phyloP scores from a whole-genome alignment of 495 filamentous ascomycete genomes.

The Podospora conica region DNA sequence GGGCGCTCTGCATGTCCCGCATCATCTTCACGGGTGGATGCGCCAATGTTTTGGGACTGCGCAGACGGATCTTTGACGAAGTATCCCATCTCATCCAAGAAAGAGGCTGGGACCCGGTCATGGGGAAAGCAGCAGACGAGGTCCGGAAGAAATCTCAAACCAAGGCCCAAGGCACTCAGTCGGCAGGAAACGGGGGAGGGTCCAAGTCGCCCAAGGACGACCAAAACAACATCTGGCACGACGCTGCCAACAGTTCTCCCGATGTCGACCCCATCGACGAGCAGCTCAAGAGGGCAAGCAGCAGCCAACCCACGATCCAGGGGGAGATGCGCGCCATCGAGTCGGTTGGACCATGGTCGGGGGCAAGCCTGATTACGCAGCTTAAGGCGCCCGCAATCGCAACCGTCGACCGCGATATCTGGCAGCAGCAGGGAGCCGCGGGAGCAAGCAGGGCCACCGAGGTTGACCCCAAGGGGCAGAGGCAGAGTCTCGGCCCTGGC shows the following conservation, averaged over 20 bases:
- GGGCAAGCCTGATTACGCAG: slow-evolving; percentile 72
- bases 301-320: slow-evolving; percentile 41
- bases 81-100: slow-evolving; percentile 55
- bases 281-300: slow-evolving; percentile 46
- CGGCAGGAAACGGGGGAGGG: slow-evolving; percentile 15
- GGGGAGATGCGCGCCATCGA: slow-evolving; percentile 70
- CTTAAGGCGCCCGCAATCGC: slow-evolving; percentile 73
- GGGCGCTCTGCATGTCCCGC: slow-evolving; percentile 80
- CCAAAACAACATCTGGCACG: slow-evolving; percentile 30
- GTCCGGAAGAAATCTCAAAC: slow-evolving; percentile 47
- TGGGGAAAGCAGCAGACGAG: slow-evolving; percentile 55
- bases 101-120: slow-evolving; percentile 71
- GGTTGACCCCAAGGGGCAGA: slow-evolving; percentile 44
- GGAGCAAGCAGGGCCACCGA: slow-evolving; percentile 64
- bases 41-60: slow-evolving; percentile 73
- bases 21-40: slow-evolving; percentile 84
- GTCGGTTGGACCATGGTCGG: slow-evolving; percentile 82
- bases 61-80: slow-evolving; percentile 71
- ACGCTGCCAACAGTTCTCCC: slow-evolving; percentile 40
- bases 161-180: slow-evolving; percentile 34
- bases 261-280: slow-evolving; percentile 60
- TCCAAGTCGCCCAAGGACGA: slow-evolving; percentile 14
- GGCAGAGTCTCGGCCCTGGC: slow-evolving; percentile 57
- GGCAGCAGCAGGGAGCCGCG: slow-evolving; percentile 66
- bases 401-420: slow-evolving; percentile 80